Evolutionary conservation across 2,329 filamentous ascomycete species (phyloP).

Genomic region (Huntiella moniliformis): DNA sequence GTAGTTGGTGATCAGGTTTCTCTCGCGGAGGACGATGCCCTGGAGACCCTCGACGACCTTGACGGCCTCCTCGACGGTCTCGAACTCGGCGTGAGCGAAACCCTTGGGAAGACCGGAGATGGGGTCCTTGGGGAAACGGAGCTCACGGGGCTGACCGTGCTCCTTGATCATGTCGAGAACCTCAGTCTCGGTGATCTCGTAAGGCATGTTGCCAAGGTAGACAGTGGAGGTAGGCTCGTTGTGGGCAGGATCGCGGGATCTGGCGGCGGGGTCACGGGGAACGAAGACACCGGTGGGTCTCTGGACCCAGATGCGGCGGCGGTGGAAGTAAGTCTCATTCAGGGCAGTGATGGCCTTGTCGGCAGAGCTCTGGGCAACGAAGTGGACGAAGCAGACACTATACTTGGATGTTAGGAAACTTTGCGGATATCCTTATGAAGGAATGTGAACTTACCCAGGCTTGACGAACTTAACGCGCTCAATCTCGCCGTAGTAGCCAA

Average conservation of each 20-base stretch:
- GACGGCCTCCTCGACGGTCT: constrained; percentile 44
- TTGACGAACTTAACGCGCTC: constrained; percentile 10
- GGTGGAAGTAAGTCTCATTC: constrained; percentile 10
- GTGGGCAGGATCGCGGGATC: neutral
- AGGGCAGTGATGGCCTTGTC: constrained; percentile 6
- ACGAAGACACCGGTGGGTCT: neutral
- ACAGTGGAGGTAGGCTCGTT: constrained; percentile 27
- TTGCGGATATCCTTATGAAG: no score
- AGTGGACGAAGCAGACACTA: constrained; percentile 10
- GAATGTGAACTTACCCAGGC: constrained; percentile 7
- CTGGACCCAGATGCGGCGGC: constrained; percentile 9
- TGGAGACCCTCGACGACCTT: constrained; percentile 37
- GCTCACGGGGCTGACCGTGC: constrained; percentile 50
- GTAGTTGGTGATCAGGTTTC: constrained; percentile 48
- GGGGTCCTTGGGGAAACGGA: constrained; percentile 68
- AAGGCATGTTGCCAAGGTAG: constrained; percentile 74
- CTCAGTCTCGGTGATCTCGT: constrained; percentile 68
- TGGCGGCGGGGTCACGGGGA: constrained; percentile 1
- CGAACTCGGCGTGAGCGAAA: constrained; percentile 71
- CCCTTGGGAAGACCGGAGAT: constrained; percentile 64
- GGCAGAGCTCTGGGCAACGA: constrained; percentile 3
- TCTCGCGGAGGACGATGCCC: constrained; percentile 42
- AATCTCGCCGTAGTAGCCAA: constrained; percentile 11
- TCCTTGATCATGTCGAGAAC: constrained; percentile 59
- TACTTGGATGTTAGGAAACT: neutral